These are phyloP conservation scores for Cercophora sp. DNA, from an alignment of 495 filamentous ascomycete species.

Conservation along the genomic window DNA sequence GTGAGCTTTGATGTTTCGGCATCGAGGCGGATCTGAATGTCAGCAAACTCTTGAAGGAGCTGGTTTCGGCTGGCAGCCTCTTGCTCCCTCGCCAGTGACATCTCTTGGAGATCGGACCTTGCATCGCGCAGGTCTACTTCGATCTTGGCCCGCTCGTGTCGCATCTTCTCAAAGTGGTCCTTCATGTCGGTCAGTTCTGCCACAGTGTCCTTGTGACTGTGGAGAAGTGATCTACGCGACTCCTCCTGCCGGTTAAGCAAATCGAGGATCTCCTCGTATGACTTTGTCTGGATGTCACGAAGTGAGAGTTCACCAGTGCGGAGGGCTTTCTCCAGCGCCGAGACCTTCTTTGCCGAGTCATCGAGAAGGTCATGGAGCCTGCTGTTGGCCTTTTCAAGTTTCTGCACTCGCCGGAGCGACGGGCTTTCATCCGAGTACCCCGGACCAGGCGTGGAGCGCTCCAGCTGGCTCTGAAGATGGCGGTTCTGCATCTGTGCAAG, in stretches of 20 bases:
- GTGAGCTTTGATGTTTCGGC: slow-evolving; percentile 79
- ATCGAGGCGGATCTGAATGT: slow-evolving; percentile 90
- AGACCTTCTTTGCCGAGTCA: slow-evolving; percentile 90
- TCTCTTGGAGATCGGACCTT: slow-evolving; percentile 77
- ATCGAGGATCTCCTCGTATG: slow-evolving; percentile 92
- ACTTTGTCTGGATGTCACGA: slow-evolving; percentile 88
- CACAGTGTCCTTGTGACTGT: slow-evolving; percentile 79
- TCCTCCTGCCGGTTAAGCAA: slow-evolving; percentile 92
- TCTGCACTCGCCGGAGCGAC: slow-evolving; percentile 76
- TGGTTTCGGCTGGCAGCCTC: slow-evolving; percentile 80
- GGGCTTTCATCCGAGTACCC: slow-evolving; percentile 76
- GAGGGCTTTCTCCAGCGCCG: slow-evolving; percentile 80
- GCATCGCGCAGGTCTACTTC: slow-evolving; percentile 91
- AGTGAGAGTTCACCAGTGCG: slow-evolving; percentile 84
- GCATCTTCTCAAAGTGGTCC: slow-evolving; percentile 76
- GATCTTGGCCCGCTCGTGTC: slow-evolving; percentile 67
- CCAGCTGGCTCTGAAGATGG: slow-evolving; percentile 85
- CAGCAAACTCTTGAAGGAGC: slow-evolving; percentile 86
- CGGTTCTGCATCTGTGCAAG: slow-evolving; percentile 94
- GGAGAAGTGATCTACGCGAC: slow-evolving; percentile 73
- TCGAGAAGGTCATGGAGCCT: slow-evolving; percentile 93
- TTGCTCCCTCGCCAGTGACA: slow-evolving; percentile 72
- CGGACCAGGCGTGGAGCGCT: slow-evolving; percentile 52
- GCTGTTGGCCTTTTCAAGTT: slow-evolving; percentile 88
- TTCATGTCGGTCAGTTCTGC: slow-evolving; percentile 83